Conservation (phyloP, 495 filamentous ascomycete genomes). For the Aspergillus sclerotioniger region DNA sequence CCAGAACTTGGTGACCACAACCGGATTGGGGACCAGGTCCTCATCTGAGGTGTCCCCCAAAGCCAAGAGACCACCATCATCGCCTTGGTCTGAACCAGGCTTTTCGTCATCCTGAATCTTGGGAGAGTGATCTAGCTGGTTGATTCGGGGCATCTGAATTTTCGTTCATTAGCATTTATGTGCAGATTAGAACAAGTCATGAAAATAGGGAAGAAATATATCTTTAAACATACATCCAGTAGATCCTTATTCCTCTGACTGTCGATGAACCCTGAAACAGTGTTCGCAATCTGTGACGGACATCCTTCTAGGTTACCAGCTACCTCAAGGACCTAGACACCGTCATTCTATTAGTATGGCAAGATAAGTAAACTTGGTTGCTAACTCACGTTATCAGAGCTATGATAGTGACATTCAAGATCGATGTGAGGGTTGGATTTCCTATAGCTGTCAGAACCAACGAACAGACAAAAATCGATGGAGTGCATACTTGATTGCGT, state of each 20-base stretch:
- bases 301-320: conserved; percentile 16
- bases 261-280: conserved; percentile 23
- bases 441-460: conserved; percentile 4
- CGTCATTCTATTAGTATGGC: neutral
- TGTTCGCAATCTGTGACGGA: neutral
- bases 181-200: neutral
- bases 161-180: neutral
- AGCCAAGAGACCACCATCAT: conserved; percentile 12
- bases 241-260: conserved; percentile 25
- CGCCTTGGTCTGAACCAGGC: neutral
- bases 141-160: conserved; percentile 20
- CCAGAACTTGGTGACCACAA: conserved; percentile 20
- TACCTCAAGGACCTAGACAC: conserved; percentile 17
- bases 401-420: conserved; percentile 16
- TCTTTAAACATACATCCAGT: conserved; percentile 21
- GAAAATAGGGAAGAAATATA: neutral
- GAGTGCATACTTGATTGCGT: conserved; percentile 13
- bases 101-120: conserved; percentile 7
- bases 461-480: neutral
- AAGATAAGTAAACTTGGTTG: neutral
- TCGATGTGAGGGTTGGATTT: conserved; percentile 5
- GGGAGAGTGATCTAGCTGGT: conserved; percentile 14
- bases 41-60: conserved; percentile 16
- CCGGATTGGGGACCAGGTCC: conserved; percentile 9
- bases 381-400: conserved; percentile 16